phyloP scores from a whole-genome alignment of 306 rosid genomes.

The Malus asiatica region DNA sequence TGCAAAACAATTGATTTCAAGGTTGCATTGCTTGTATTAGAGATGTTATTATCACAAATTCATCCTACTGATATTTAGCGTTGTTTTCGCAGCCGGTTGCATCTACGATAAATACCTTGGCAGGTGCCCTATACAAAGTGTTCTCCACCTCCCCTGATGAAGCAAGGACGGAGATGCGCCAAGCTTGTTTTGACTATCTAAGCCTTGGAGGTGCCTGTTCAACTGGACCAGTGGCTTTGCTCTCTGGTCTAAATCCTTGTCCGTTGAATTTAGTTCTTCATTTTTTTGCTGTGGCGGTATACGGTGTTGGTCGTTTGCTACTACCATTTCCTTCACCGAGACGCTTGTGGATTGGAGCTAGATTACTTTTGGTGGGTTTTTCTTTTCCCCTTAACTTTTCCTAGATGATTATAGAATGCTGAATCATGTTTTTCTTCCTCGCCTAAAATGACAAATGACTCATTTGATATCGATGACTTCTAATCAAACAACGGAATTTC shows the following conservation, averaged over 20 bases:
- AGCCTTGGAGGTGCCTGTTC: conserved; percentile 48
- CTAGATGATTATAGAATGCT: not conserved
- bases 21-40: not conserved
- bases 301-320: conserved; percentile 56
- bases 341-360: conserved; percentile 48
- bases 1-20: not conserved
- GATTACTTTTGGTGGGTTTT: conserved; percentile 48
- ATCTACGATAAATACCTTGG: conserved; percentile 53
- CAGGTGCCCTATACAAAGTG: conserved; percentile 48
- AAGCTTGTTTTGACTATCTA: conserved; percentile 52
- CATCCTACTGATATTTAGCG: not conserved
- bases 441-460: not conserved
- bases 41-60: not conserved
- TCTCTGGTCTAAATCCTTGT: conserved; percentile 53
- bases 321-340: conserved; percentile 56
- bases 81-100: conserved; percentile 44
- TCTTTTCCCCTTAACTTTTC: not conserved
- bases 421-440: not conserved
- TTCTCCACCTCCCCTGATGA: conserved; percentile 37
- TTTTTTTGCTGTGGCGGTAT: conserved; percentile 58
- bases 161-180: conserved; percentile 44
- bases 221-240: conserved; percentile 44
- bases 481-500: not conserved
- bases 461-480: not conserved
- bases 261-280: conserved; percentile 58